These are phyloP conservation scores for Tuber microsphaerosporum DNA, from an alignment of 495 filamentous ascomycete genomes.

Conservation along the genomic window DNA sequence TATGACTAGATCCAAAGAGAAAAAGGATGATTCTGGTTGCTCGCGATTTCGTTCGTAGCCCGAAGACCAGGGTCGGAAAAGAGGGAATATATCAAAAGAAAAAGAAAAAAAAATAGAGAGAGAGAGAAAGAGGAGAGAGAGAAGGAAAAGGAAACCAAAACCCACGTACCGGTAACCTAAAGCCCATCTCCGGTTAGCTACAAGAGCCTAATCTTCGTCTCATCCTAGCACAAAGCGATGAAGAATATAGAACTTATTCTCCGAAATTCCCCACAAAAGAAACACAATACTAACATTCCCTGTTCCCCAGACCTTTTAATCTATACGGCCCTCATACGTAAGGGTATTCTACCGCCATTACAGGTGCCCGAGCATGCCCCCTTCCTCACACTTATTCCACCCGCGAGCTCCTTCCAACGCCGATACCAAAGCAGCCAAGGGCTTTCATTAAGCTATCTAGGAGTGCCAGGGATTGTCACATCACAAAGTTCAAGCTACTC, in stretches of 20 bases:
- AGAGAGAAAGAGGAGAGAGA: not conserved
- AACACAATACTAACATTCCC: not conserved
- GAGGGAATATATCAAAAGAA: no score
- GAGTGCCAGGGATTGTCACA: no score
- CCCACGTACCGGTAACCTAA: not conserved
- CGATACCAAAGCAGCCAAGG: no score
- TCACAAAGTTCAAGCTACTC: no score
- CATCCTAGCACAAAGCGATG: not conserved
- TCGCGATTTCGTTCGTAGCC: no score
- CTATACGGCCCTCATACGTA: not conserved
- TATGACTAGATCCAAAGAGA: no score
- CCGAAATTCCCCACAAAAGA: not conserved
- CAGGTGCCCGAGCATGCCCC: not conserved
- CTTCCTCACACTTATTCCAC: no score
- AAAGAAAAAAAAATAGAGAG: no score
- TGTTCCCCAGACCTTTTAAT: not conserved
- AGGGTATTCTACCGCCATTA: no score
- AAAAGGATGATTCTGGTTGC: no score
- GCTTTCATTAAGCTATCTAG: no score
- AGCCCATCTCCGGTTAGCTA: not conserved
- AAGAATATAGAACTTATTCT: not conserved
- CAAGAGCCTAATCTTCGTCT: not conserved
- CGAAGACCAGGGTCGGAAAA: not conserved
- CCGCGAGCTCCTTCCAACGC: no score
- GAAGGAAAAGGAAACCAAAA: not conserved